Conservation (phyloP, 1,139 yeast species). For the Hansenula anomala region DNA sequence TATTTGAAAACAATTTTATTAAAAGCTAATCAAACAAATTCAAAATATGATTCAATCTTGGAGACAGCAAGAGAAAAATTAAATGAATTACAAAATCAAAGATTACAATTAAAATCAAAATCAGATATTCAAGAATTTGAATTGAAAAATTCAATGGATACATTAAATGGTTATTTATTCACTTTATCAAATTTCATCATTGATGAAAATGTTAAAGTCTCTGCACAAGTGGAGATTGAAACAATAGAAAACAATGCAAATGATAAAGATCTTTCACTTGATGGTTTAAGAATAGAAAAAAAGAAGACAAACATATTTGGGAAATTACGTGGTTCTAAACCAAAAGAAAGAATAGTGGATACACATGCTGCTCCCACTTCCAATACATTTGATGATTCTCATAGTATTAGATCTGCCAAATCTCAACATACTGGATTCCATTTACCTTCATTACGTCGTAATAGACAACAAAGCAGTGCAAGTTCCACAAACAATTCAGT, state of each 20-base stretch:
- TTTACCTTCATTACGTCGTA: conserved; percentile 19
- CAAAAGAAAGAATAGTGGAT: conserved; percentile 1
- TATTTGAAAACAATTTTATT: conserved; percentile 59
- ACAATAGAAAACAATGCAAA: conserved; percentile 85
- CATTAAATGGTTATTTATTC: conserved; percentile 49
- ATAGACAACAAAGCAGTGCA: conserved; percentile 24
- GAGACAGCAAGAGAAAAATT: conserved; percentile 27
- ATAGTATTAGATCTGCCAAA: conserved; percentile 11
- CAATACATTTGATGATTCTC: conserved; percentile 14
- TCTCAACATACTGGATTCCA: conserved; percentile 4
- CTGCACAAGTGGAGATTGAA: conserved; percentile 83
- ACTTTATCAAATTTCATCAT: conserved; percentile 60
- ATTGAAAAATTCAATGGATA: conserved; percentile 46
- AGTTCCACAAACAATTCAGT: conserved; percentile 18
- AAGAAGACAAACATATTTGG: conserved; percentile 58
- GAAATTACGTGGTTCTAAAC: conserved; percentile 22
- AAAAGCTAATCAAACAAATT: conserved; percentile 41
- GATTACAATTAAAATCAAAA: conserved; percentile 12
- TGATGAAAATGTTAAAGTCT: conserved; percentile 70
- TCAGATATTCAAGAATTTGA: conserved; percentile 27
- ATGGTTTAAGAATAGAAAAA: conserved; percentile 31
- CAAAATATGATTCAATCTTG: conserved; percentile 33
- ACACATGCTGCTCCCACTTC: background rate
- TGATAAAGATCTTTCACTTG: conserved; percentile 58
- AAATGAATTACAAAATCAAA: conserved; percentile 30